Percentiles rank a stretch among this genome's conserved stretches.
Conservation (phyloP, 306 rosid genomes). For the Sesbania bispinosa region DNA sequence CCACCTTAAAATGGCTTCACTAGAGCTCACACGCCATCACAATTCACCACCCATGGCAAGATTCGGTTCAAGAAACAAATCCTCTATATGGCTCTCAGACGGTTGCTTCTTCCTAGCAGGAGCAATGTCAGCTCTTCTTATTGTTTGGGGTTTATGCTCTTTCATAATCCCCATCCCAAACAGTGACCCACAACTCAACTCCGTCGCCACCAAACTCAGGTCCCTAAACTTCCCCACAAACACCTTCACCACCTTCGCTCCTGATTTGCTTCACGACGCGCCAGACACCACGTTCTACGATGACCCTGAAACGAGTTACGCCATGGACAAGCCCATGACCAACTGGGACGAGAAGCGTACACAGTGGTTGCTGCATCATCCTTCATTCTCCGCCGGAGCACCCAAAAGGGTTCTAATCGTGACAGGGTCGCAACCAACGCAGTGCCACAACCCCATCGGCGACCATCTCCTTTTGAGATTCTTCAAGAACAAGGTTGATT, state of each 20-base stretch:
- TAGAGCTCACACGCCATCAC: background rate
- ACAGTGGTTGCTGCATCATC: conserved; percentile 56
- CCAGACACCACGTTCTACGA: conserved; percentile 49
- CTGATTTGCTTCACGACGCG: conserved; percentile 32
- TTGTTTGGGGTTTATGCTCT: background rate
- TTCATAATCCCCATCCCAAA: background rate
- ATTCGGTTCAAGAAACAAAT: background rate
- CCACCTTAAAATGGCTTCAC: background rate
- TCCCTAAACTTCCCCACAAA: background rate
- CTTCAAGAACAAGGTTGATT: conserved; percentile 79
- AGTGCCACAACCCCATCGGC: conserved; percentile 61
- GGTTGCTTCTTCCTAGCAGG: background rate
- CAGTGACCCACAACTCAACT: background rate
- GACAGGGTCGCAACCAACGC: conserved; percentile 65
- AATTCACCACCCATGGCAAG: conserved; percentile 3
- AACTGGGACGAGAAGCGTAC: conserved; percentile 67
- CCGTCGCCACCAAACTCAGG: background rate
- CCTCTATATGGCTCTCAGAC: background rate
- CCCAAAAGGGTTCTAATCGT: conserved; percentile 28
- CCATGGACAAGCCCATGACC: conserved; percentile 47
- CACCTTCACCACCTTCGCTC: background rate
- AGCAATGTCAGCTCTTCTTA: conserved; percentile 1
- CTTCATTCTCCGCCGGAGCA: conserved; percentile 36
- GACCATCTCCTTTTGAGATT: conserved; percentile 54
- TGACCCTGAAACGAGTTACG: conserved; percentile 47